phyloP scores from a whole-genome alignment of 495 filamentous ascomycete genomes.

The Usnea hakonensis region DNA sequence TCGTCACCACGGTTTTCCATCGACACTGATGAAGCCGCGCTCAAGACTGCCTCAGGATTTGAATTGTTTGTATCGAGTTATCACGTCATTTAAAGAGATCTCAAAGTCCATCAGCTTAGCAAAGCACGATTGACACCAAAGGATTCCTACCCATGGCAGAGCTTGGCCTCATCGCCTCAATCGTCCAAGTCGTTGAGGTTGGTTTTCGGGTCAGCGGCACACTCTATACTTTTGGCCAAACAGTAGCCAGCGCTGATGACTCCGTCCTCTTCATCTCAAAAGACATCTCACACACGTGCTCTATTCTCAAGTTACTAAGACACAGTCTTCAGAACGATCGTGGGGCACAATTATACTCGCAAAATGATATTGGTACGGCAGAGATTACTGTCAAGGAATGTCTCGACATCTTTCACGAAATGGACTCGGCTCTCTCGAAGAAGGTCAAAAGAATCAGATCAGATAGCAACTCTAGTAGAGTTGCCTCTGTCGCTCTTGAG shows the following conservation, averaged over 20 bases:
- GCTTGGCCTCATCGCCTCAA: constrained; percentile 29
- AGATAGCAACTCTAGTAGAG: background rate
- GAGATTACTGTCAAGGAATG: constrained; percentile 24
- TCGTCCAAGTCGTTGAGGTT: constrained; percentile 33
- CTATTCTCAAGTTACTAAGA: constrained; percentile 28
- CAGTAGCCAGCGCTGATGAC: constrained; percentile 25
- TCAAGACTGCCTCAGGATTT: background rate
- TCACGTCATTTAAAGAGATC: background rate
- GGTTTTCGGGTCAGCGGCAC: constrained; percentile 30
- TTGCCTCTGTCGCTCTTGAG: background rate
- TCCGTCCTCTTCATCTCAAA: constrained; percentile 28
- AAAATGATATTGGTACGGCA: constrained; percentile 22
- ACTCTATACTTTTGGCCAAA: constrained; percentile 30
- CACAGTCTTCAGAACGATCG: constrained; percentile 25
- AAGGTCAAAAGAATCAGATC: background rate
- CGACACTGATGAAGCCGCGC: too few species aligned
- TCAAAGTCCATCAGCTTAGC: background rate
- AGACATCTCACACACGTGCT: constrained; percentile 31
- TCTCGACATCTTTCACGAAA: constrained; percentile 25
- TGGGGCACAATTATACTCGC: constrained; percentile 21
- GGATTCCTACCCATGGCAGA: constrained; percentile 22
- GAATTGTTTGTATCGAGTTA: background rate
- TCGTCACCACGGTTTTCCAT: too few species aligned
- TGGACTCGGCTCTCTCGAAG: constrained; percentile 20
- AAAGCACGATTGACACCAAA: background rate